These are phyloP conservation scores for Silene uniflora DNA, from an alignment of 148 eudicot genomes.

Conservation along the genomic window DNA sequence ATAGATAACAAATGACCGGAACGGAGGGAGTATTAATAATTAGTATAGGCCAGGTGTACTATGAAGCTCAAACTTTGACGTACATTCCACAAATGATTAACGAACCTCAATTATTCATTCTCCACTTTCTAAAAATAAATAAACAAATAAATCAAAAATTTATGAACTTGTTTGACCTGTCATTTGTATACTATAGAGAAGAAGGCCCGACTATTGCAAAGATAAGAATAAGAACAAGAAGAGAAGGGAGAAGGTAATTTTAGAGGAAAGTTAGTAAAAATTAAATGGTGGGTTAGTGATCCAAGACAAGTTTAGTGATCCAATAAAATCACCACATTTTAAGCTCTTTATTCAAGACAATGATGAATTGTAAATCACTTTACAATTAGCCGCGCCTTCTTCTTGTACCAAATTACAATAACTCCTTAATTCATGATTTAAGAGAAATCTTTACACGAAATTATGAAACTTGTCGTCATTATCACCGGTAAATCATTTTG, in stretches of 20 bases:
- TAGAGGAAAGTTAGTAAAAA: background rate
- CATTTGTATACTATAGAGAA: background rate
- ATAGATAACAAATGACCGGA: too few species aligned
- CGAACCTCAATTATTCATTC: background rate
- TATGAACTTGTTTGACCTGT: conserved; percentile 18
- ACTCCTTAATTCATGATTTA: background rate
- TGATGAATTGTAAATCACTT: background rate
- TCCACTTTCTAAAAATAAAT: background rate
- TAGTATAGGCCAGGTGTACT: background rate
- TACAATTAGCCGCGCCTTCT: background rate
- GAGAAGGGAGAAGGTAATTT: background rate
- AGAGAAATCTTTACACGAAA: too few species aligned
- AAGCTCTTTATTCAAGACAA: conserved; percentile 12
- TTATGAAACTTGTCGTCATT: too few species aligned
- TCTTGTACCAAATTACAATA: background rate
- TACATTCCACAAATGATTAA: background rate
- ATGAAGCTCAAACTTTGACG: background rate
- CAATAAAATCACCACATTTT: conserved; percentile 5
- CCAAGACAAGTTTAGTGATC: conserved; percentile 22
- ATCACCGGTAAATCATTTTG: too few species aligned
- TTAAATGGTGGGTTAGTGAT: conserved; percentile 4
- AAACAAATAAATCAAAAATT: background rate
- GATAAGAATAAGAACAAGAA: too few species aligned
- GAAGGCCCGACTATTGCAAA: background rate
- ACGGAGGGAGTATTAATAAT: too few species aligned